Evolutionary conservation across 108 stramenopile species (phyloP), one percentile per base, ranked within the genome.

Genomic region (Conticribra weissflogii): DNA sequence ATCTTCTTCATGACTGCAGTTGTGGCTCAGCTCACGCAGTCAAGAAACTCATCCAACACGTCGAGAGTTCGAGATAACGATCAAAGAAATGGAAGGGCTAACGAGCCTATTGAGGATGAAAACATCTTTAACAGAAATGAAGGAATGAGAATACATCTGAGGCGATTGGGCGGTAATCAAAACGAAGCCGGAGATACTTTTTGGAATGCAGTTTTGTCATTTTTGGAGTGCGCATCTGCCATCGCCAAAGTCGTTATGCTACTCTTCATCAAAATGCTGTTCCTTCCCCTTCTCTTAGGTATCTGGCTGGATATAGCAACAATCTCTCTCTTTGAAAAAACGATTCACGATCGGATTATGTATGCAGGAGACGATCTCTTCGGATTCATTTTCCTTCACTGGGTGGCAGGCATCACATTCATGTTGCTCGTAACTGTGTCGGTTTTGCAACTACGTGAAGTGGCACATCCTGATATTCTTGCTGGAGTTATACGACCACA

Each of bases 371-470:
- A 36, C n/a, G 91, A 95, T 67, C 54, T 95, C 2, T 88, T 91
- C 55, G 88, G 88, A n/a, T 85, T 87, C 29, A 50, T 83, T 15
- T 69, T 92, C 21, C 70, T 94, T 5, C 92, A 91, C 62, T 94
- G 96, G 98, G 94, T 97, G 2, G 63, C 83, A 56, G 98, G 98
- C 29, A 99, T 99, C 58, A 94, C 97, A 14, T 99, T 98, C 71
- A 99, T 99, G 98, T 82, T 99, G 21, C 78, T 94, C 5, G 94
- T 97, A 24, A 99, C 98, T 8, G 96, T 98, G 15, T 94, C 92
- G 12, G 88, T 98, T 25, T 65, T 96, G 31, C 94, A 97, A 67
- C 82, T 98, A 18, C 81, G 97, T 24, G 97, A 97, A 68, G 97
- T 97, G 23, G 71, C 85, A 15, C 98, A 99, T 73, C 97, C 98